A percentile compares a stretch with the other conserved stretches of the same genome.
Evolutionary conservation across 73 alveolate species (phyloP).

Genomic region (Paramecium sexaurelia): DNA sequence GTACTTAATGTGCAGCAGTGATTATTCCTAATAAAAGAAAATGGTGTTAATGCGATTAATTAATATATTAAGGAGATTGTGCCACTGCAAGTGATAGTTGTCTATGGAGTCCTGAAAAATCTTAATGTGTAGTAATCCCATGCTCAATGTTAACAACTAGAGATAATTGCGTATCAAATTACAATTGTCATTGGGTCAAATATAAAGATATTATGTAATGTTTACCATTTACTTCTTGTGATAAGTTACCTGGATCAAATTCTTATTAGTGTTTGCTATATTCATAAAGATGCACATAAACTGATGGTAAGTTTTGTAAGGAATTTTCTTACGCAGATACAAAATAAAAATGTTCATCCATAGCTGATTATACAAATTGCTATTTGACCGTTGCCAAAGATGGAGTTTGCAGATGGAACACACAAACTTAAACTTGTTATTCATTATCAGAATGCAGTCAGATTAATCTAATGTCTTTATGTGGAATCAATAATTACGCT

Average conservation of each 20-base stretch:
- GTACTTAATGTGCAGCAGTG: background rate
- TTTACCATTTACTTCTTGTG: background rate
- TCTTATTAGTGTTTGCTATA: background rate
- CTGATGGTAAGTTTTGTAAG: background rate
- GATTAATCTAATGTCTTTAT: background rate
- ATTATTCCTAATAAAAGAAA: background rate
- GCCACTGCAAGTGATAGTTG: constrained; percentile 14
- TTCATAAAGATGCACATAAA: constrained; percentile 1
- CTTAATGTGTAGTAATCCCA: background rate
- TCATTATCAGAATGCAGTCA: background rate
- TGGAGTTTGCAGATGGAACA: constrained; percentile 15
- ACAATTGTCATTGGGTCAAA: background rate
- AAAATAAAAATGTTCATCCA: background rate
- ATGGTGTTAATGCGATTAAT: background rate
- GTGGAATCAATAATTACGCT: constrained; percentile 1
- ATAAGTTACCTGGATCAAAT: constrained; percentile 8
- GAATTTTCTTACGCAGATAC: background rate
- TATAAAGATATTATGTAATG: background rate
- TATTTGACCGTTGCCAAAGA: background rate
- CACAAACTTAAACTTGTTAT: background rate
- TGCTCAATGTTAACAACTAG: background rate
- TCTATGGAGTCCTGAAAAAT: background rate
- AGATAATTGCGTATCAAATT: background rate
- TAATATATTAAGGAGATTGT: background rate
- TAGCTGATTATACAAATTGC: background rate